phyloP scores from a whole-genome alignment of 768 basidiomycete genomes.

The Leccinum pellstonianum region DNA sequence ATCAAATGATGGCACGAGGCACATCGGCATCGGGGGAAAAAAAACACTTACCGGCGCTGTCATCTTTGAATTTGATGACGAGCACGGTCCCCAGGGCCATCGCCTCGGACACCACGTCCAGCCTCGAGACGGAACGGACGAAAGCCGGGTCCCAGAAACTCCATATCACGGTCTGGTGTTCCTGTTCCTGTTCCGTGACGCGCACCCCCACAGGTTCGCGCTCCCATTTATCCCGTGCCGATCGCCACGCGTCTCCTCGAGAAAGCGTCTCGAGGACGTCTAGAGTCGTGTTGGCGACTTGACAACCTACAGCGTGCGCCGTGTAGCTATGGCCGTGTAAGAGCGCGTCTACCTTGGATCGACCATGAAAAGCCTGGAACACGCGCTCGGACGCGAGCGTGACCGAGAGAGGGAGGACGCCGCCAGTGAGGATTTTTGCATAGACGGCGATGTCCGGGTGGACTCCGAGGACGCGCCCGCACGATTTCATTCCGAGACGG shows the following conservation, averaged over 20 bases:
- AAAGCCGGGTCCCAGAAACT: constrained; percentile 87
- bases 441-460: constrained; percentile 87
- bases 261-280: constrained; percentile 54
- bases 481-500: constrained; percentile 73
- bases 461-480: constrained; percentile 63
- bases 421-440: constrained; percentile 93
- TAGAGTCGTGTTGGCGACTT: constrained; percentile 82
- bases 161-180: constrained; percentile 50
- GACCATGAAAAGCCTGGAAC: constrained; percentile 75
- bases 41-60: constrained; percentile 47
- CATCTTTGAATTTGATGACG: constrained; percentile 68
- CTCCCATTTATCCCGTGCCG: constrained; percentile 60
- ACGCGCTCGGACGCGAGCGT: constrained; percentile 81
- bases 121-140: constrained; percentile 56
- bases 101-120: constrained; percentile 58
- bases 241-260: constrained; percentile 53
- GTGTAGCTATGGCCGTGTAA: constrained; percentile 97
- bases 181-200: neutral
- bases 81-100: constrained; percentile 91
- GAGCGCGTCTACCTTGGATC: constrained; percentile 78
- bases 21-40: neutral
- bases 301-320: constrained; percentile 90
- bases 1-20: neutral
- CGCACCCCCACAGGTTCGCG: neutral
- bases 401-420: constrained; percentile 80